These are phyloP conservation scores for Phoma sp. DNA, from an alignment of 2,329 filamentous ascomycete genomes.

Conservation along the genomic window DNA sequence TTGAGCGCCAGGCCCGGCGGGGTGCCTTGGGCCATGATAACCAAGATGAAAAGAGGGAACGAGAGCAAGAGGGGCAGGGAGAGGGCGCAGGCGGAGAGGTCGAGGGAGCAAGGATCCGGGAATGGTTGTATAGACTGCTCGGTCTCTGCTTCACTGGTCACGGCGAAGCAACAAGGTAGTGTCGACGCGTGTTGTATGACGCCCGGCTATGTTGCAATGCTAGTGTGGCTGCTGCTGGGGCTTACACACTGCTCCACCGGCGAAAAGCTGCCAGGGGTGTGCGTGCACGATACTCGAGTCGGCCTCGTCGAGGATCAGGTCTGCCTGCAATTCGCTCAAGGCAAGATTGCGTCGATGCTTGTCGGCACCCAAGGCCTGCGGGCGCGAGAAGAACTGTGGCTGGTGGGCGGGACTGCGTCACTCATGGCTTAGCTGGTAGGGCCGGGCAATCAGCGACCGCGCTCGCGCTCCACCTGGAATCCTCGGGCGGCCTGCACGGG, in stretches of 20 bases:
- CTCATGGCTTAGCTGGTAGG: slow-evolving; percentile 28
- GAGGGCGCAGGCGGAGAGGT: slow-evolving; percentile 6
- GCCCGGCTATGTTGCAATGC: slow-evolving; percentile 22
- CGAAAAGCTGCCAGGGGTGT: slow-evolving; percentile 16
- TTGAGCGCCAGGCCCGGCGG: slow-evolving; percentile 38
- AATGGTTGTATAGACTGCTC: slow-evolving; percentile 5
- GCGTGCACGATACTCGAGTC: slow-evolving; percentile 15
- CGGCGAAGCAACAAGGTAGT: slow-evolving; percentile 16
- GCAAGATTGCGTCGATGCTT: slow-evolving; percentile 24
- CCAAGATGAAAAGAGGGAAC: neutral
- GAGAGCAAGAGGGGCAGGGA: slow-evolving; percentile 11
- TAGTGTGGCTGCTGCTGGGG: slow-evolving; percentile 39
- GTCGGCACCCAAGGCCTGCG: slow-evolving; percentile 25
- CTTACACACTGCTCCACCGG: slow-evolving; percentile 26
- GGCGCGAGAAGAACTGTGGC: slow-evolving; percentile 30
- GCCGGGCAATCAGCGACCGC: slow-evolving; percentile 17
- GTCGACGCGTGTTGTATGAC: slow-evolving; percentile 44
- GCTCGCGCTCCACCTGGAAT: slow-evolving; percentile 8
- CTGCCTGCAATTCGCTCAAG: slow-evolving; percentile 19
- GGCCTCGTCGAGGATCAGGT: slow-evolving; percentile 16
- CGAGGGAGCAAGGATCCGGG: slow-evolving; percentile 2
- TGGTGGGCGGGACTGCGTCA: slow-evolving; percentile 29
- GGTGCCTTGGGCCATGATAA: slow-evolving; percentile 36
- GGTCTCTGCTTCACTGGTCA: slow-evolving; percentile 1
- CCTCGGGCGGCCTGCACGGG: slow-evolving; percentile 9